Base-by-base conservation (phyloP, 192 early-diverging fungal species). In the Coemansia sp. region DNA sequence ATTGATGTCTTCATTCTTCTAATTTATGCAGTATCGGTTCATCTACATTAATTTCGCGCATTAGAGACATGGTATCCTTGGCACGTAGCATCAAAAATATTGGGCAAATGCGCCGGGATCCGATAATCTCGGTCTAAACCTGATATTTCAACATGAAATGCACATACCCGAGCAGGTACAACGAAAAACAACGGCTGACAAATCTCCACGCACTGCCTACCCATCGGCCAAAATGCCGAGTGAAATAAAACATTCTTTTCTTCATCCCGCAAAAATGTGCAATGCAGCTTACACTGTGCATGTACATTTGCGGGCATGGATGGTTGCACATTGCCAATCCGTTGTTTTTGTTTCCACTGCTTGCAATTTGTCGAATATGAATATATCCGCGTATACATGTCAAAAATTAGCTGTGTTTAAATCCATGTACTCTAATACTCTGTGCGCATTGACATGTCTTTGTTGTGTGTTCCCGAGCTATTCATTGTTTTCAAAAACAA, bases 101-200 rank as follows among this genome's bases (percentile, higher is more conserved):
- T 4, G 3, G 23, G n/a, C 56, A 57, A 38, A 57, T 38, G 32
- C 38, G 29, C 32, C 9, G 5, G 17, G 38, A 12, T 3, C 41
- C 41, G 41, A 45, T 45, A 45, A 45, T 45, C 41, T 45, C 41
- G 41, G 41, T n/a, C 41, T 35, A 45, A 45, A 15, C 41, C 41
- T 45, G 41, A n/a, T 45, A 15, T 4, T 45, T 7, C 41, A 57
- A 29, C 11, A 38, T 8, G 25, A 39, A 57, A 17, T 37, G 29
- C 32, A 32, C 14, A 12, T 45, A 45, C 41, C 41, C 41, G 15
- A 45, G 41, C 11, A 12, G 41, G 41, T 45, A 45, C 41, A 45
- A 45, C 41, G 14, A 10, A 45, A 15, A 35, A 35, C 32, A 35
- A 6, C 7, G 7, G 41, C 41, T 45, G 41, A 45, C 41, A 45